Evolutionary conservation across 768 basidiomycete genomes (phyloP), one percentile per base, ranked within the genome.

Genomic region (Panus rudis): DNA sequence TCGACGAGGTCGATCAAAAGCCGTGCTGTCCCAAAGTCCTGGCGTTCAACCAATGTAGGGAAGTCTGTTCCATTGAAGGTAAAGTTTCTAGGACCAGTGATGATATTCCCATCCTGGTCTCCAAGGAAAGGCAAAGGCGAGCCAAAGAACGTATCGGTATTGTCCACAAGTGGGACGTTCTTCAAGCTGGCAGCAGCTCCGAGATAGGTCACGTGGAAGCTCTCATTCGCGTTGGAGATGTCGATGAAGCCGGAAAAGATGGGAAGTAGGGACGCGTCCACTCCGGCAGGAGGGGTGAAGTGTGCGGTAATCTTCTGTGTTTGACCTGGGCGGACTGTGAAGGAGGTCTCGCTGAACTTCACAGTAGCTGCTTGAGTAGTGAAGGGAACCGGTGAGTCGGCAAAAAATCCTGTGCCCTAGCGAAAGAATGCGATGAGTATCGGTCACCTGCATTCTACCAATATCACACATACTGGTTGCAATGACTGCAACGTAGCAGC

Each of bases 241-340:
- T 65, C 48, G 50, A 83, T 74, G 64, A 70, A 79, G 6, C 79
- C 80, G 24, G 75, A 76, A 62, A 72, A 80, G 43, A 79, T 66
- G 17, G 79, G 79, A 59, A 76, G 71, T 2, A 69, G 64, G 22
- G 65, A 50, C 2, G 55, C 56, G 22, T 72, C 63, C 44, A 69
- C 57, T 11, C 68, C 62, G 0, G 52, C 52, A 1, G 81, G 81
- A 0, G 71, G 65, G 0, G 58, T 65, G 62, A 84, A 73, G 17
- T 53, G 53, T 5, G 70, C 70, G 4, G 62, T 51, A 41, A 82
- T 63, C 21, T 56, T 55, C 23, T 65, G 63, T 4, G 67, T 60
- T 43, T 62, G 53, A 1, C 72, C 70, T 0, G 76, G 71, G 19
- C 28, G 51, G 21, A 83, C 60, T 13, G 65, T 70, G 55, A 84